Conservation (phyloP, 2,329 filamentous ascomycete species). For the Rhinocladiella similis region DNA sequence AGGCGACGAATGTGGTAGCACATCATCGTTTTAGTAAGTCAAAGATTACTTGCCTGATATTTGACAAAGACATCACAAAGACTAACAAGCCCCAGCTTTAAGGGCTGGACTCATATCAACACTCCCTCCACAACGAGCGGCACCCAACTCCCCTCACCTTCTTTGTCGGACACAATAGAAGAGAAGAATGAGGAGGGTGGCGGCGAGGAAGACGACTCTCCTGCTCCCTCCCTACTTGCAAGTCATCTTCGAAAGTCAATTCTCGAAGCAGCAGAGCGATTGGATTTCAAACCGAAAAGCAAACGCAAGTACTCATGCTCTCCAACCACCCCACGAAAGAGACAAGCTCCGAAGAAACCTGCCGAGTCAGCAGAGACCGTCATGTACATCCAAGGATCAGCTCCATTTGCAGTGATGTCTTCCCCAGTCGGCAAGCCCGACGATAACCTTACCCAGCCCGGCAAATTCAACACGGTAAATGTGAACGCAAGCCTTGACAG, state of each 20-base stretch:
- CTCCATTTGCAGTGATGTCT: no score
- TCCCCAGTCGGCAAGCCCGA: no score
- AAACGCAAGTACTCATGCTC: neutral
- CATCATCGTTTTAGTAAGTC: no score
- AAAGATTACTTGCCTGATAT: no score
- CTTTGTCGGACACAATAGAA: neutral
- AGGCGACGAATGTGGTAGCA: no score
- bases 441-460: no score
- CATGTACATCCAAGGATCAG: neutral
- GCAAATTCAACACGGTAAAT: no score
- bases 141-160: neutral
- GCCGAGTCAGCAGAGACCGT: neutral
- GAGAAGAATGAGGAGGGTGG: neutral
- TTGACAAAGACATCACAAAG: neutral
- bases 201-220: no score
- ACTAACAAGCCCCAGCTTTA: neutral
- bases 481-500: no score
- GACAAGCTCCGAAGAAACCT: neutral
- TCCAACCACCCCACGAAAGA: constrained; percentile 4
- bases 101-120: constrained; percentile 12
- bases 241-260: constrained; percentile 3
- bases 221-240: neutral
- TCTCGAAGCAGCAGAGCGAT: constrained; percentile 3
- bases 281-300: neutral
- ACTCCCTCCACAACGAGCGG: neutral